Evolutionary conservation across 257 asterid species (phyloP).

Genomic region (Thymus quinquecostatus): DNA sequence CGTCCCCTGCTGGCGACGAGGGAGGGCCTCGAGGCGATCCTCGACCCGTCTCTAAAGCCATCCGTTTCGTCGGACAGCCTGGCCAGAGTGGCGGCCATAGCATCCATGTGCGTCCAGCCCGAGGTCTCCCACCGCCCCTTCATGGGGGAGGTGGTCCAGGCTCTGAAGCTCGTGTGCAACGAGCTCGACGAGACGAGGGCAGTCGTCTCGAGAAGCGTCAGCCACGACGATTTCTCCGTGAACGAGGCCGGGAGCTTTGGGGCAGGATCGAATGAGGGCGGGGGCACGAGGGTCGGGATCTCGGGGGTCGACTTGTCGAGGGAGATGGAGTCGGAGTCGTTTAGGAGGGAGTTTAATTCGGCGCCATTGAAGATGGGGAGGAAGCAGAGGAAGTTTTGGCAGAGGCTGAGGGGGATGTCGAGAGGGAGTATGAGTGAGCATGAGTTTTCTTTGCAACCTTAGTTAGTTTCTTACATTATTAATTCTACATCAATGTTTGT

Average conservation of each 20-base stretch:
- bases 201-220: slow-evolving; percentile 56
- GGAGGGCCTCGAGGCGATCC: slow-evolving; percentile 65
- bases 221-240: slow-evolving; percentile 57
- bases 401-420: slow-evolving; percentile 55
- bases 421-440: slow-evolving; percentile 88
- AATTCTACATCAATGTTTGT: too few species aligned
- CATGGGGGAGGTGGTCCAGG: slow-evolving; percentile 99
- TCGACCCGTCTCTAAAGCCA: slow-evolving; percentile 55
- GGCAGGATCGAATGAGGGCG: slow-evolving; percentile 40
- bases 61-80: slow-evolving; percentile 50
- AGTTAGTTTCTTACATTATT: slow-evolving; percentile 1
- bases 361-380: slow-evolving; percentile 71
- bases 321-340: slow-evolving; percentile 66
- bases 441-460: slow-evolving; percentile 45
- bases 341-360: slow-evolving; percentile 77
- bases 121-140: slow-evolving; percentile 96
- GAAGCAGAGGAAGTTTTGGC: slow-evolving; percentile 66
- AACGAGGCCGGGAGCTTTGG: slow-evolving; percentile 44
- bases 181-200: slow-evolving; percentile 71
- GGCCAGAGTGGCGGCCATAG: slow-evolving; percentile 81
- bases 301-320: slow-evolving; percentile 58
- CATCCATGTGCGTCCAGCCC: slow-evolving; percentile 97
- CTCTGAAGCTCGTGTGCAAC: slow-evolving; percentile 82
- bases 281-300: slow-evolving; percentile 29
- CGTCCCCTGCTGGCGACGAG: slow-evolving; percentile 70